phyloP scores from a whole-genome alignment of 352 stramenopile species.

The Poterioochromonas sp. region DNA sequence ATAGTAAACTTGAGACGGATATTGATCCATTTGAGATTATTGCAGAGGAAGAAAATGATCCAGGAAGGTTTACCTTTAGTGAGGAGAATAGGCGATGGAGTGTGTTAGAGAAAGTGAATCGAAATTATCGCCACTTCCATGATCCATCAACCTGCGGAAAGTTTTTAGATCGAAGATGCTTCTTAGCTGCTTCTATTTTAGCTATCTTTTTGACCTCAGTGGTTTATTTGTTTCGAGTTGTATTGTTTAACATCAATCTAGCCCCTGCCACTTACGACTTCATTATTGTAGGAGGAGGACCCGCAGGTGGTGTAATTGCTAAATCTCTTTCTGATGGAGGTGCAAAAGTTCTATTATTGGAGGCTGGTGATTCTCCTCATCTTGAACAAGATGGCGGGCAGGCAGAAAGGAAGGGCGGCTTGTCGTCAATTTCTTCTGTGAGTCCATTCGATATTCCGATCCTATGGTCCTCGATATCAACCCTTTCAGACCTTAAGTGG shows the following conservation, averaged over 20 bases:
- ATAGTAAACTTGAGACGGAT: no score
- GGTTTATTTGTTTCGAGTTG: background rate
- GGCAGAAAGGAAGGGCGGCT: background rate
- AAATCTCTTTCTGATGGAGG: background rate
- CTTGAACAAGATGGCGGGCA: background rate
- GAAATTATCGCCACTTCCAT: background rate
- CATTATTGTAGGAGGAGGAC: conserved; percentile 4
- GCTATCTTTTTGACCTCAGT: background rate
- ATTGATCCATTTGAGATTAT: no score
- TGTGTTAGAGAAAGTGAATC: background rate
- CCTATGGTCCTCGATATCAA: background rate
- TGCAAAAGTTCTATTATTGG: conserved; percentile 7
- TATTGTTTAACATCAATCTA: no score
- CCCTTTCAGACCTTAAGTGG: background rate
- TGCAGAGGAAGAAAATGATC: no score
- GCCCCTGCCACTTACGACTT: background rate
- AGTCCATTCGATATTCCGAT: conserved; percentile 6
- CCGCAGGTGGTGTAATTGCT: background rate
- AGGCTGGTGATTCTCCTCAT: background rate
- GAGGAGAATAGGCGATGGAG: background rate
- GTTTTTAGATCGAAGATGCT: no score
- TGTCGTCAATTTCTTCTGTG: background rate
- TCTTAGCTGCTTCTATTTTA: no score
- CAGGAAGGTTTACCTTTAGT: no score
- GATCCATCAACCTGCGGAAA: no score